Base-by-base conservation (phyloP, 176 grass and related monocot genomes). In the Oryza meyeriana region DNA sequence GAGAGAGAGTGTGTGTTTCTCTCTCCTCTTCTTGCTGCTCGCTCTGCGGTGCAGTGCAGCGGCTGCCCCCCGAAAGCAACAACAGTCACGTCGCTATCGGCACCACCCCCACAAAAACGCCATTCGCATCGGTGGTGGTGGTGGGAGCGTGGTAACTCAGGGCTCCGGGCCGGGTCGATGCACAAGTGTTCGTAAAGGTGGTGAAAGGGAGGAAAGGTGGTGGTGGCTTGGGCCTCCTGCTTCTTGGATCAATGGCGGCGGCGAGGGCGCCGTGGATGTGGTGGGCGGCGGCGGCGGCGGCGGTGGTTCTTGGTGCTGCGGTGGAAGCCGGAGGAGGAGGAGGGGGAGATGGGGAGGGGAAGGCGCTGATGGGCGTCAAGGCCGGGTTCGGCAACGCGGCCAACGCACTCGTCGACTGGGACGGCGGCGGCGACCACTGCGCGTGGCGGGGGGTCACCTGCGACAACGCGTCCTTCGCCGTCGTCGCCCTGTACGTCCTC, bases 1-100 rank as follows among this genome's bases (percentile, higher is more conserved):
- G n/a, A n/a, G n/a, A n/a, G n/a, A n/a, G n/a, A n/a, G n/a, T n/a
- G n/a, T n/a, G n/a, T n/a, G n/a, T 59, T 64, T 38, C 70, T 78
- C 87, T 62, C 70, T 44, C 22, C 16, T 44, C 41, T 26, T 50
- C 13, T 50, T 50, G 52, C 22, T 58, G 20, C 48, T 52, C 1
- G 67, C 35, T 10, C 74, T 64, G 42, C 59, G 31, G 72, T n/a
- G 78, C 81, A 74, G 75, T 20, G 71, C 86, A 86, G 72, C 64
- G 69, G 71, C 73, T 79, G 78, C 85, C 32, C 67, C 79, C 88
- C 78, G 87, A 90, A 91, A 93, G 88, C 86, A 95, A 82, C 83
- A 64, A 89, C 90, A 78, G 92, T 94, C 86, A 98, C 88, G 95
- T 98, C 95, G 90, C 90, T 91, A 88, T 95, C 92, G 84, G 71